Conservation (phyloP, 495 filamentous ascomycete genomes). For the Neurospora hispaniola region DNA sequence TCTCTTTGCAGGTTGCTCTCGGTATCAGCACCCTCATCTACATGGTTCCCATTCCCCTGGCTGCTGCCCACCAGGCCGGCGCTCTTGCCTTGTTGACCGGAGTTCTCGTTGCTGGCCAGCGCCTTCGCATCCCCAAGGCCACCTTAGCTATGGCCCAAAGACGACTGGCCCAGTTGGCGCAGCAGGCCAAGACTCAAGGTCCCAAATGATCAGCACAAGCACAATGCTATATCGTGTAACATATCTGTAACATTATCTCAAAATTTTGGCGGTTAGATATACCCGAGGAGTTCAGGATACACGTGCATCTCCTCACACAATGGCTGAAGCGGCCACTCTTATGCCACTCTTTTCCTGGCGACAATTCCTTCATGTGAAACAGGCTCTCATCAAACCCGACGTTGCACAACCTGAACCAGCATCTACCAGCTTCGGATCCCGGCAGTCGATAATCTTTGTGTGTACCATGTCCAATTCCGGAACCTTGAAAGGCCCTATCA, state of each 20-base stretch:
- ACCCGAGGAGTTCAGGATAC: background rate
- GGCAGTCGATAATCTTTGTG: background rate
- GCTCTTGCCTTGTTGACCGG: constrained; percentile 77
- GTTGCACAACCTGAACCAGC: background rate
- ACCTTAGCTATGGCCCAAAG: constrained; percentile 36
- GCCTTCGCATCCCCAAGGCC: constrained; percentile 39
- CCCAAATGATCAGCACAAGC: background rate
- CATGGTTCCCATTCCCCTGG: constrained; percentile 78
- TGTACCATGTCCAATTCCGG: background rate
- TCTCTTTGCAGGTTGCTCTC: constrained; percentile 67
- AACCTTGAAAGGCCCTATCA: background rate
- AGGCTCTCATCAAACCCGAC: background rate
- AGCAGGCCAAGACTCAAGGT: background rate
- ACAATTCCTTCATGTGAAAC: background rate
- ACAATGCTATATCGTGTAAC: background rate
- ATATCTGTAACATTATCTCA: background rate
- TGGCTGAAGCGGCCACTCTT: background rate
- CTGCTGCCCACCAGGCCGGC: constrained; percentile 89
- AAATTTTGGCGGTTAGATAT: background rate
- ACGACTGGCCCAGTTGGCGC: constrained; percentile 14
- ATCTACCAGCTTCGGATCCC: background rate
- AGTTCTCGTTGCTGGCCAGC: constrained; percentile 58
- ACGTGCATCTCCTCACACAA: background rate
- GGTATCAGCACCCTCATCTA: constrained; percentile 88
- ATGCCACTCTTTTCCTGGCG: background rate